These are phyloP conservation scores for Plasmodiophora brassicae DNA, from an alignment of 208 protist species.

Conservation along the genomic window DNA sequence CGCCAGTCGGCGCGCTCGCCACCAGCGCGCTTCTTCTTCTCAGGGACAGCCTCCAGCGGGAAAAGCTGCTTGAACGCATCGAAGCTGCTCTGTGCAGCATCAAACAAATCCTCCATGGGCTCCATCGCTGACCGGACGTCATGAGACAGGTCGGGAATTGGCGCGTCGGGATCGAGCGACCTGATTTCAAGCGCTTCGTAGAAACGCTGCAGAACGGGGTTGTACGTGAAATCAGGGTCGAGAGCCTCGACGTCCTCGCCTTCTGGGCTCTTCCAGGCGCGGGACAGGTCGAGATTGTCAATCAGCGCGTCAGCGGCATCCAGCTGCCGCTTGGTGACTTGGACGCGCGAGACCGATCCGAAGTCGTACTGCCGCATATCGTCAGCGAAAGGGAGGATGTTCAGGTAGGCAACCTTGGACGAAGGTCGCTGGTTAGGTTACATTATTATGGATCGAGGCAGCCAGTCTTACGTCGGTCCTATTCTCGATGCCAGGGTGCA, in stretches of 20 bases:
- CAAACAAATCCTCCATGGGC: slow-evolving; percentile 4
- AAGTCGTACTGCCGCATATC: slow-evolving; percentile 7
- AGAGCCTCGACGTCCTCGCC: background rate
- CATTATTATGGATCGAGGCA: background rate
- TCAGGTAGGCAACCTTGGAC: background rate
- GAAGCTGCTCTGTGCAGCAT: background rate
- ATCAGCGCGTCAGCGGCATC: background rate
- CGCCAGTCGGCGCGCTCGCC: background rate
- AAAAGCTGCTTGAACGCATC: background rate
- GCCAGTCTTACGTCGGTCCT: background rate
- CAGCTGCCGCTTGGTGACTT: background rate
- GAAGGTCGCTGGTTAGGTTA: background rate
- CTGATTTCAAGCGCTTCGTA: background rate
- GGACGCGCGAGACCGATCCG: background rate
- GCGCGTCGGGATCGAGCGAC: background rate
- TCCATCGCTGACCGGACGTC: background rate
- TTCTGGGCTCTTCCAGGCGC: background rate
- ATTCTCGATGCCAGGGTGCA: background rate
- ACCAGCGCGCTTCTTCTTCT: background rate
- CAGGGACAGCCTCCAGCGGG: background rate
- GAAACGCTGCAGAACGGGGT: slow-evolving; percentile 11
- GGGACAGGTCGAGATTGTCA: background rate
- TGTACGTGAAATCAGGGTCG: background rate
- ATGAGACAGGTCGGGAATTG: background rate
- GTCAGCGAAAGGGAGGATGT: slow-evolving; percentile 1